Conservation (phyloP, 306 rosid species). For the Cajanus cajan region DNA sequence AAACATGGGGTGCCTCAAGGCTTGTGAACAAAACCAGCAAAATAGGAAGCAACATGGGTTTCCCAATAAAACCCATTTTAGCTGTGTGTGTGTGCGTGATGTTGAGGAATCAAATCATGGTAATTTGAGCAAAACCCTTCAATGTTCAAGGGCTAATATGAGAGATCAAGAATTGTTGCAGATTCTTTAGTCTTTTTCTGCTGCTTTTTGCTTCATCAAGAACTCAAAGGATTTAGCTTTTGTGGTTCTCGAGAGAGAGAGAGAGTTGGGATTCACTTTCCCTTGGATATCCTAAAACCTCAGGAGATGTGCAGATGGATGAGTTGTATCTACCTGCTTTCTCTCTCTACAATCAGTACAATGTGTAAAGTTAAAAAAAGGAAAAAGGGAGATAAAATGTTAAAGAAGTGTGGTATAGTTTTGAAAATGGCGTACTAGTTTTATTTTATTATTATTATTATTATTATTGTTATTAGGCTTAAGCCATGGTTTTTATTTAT, state of each 20-base stretch:
- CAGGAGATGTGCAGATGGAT: constrained; percentile 38
- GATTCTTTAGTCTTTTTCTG: not conserved
- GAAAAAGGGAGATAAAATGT: not conserved
- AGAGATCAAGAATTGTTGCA: not conserved
- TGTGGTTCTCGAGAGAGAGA: constrained; percentile 26
- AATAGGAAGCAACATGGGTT: constrained; percentile 31
- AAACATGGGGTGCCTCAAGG: constrained; percentile 39
- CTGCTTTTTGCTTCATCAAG: constrained; percentile 17
- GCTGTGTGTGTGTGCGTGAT: not conserved
- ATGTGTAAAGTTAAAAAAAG: not conserved
- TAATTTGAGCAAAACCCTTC: constrained; percentile 23
- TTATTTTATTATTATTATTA: not conserved
- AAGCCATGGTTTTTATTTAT: too few species aligned
- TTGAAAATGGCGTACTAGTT: not conserved
- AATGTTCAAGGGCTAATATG: not conserved
- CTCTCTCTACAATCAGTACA: constrained; percentile 16
- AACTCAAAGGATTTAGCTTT: constrained; percentile 18
- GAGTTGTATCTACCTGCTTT: not conserved
- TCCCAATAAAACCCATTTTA: constrained; percentile 53
- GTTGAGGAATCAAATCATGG: constrained; percentile 54
- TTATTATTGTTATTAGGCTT: not conserved
- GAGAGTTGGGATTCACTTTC: constrained; percentile 33
- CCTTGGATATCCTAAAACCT: constrained; percentile 41
- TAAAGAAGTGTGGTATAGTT: not conserved
- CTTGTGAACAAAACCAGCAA: constrained; percentile 32